phyloP scores from a whole-genome alignment of 169 alveolate species.

The Perkinsus chesapeaki region DNA sequence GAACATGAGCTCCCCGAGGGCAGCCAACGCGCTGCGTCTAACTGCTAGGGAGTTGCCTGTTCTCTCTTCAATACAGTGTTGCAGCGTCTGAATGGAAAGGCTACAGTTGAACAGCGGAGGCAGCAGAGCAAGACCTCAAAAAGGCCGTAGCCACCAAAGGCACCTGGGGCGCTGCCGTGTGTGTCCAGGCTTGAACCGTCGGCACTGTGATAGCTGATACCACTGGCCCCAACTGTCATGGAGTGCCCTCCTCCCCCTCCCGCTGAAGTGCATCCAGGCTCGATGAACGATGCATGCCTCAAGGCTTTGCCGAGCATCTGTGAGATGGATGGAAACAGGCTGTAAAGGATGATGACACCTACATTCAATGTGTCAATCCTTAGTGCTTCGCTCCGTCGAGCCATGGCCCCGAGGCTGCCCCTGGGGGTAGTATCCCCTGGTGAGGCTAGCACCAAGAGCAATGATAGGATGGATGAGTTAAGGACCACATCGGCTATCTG shows the following conservation, averaged over 20 bases:
- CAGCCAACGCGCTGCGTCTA: slow-evolving; percentile 65
- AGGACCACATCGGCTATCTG: background rate
- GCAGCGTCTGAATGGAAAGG: background rate
- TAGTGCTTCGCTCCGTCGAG: background rate
- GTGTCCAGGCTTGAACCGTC: slow-evolving; percentile 42
- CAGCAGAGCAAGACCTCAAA: slow-evolving; percentile 28
- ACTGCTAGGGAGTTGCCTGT: slow-evolving; percentile 57
- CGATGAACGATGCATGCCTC: background rate
- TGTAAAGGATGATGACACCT: background rate
- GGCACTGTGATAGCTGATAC: slow-evolving; percentile 47
- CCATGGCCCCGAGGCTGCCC: background rate
- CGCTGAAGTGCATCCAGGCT: background rate
- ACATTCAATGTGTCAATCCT: background rate
- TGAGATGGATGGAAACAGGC: background rate
- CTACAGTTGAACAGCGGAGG: background rate
- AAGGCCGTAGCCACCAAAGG: slow-evolving; percentile 57
- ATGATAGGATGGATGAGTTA: background rate
- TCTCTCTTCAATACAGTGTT: slow-evolving; percentile 35
- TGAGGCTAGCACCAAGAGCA: background rate
- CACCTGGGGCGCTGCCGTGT: slow-evolving; percentile 66
- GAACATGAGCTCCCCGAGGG: slow-evolving; percentile 76
- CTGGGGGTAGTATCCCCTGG: background rate
- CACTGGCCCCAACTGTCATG: slow-evolving; percentile 28
- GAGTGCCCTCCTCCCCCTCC: background rate
- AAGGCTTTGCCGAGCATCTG: background rate